Percentiles rank a stretch among this genome's conserved stretches.
Evolutionary conservation across 2,329 filamentous ascomycete species (phyloP).

Genomic region (Colletotrichum sp.): DNA sequence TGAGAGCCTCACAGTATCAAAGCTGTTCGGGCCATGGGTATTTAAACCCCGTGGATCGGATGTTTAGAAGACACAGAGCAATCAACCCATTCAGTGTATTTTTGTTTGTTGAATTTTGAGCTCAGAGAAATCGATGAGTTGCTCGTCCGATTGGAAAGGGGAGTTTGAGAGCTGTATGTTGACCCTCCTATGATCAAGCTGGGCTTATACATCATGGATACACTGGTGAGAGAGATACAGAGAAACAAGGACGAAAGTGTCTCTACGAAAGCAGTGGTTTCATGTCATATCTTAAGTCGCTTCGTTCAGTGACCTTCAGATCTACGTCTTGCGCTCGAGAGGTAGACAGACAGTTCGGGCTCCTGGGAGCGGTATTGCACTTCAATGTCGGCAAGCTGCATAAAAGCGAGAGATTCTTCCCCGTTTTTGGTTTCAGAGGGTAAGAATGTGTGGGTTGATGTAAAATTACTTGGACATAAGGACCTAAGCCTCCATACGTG

Average conservation of each 20-base stretch:
- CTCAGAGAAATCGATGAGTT: neutral
- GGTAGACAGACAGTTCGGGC: too few relatives aligned
- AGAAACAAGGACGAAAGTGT: too few relatives aligned
- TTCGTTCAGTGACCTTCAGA: too few relatives aligned
- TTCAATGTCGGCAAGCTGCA: accelerated
- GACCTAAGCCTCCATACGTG: too few relatives aligned
- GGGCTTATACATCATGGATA: neutral
- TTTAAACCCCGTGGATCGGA: neutral
- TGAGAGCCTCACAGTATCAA: neutral
- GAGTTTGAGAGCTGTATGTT: neutral
- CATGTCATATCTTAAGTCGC: too few relatives aligned
- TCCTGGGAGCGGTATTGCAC: accelerated
- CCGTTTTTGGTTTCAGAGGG: too few relatives aligned
- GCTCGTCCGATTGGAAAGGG: neutral
- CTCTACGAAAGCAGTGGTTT: too few relatives aligned
- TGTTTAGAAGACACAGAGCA: neutral
- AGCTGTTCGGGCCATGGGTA: neutral
- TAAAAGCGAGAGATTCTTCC: too few relatives aligned
- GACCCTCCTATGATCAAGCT: neutral
- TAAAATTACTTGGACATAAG: too few relatives aligned
- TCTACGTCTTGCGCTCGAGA: too few relatives aligned
- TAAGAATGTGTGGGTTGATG: accelerated
- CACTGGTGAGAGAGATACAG: neutral
- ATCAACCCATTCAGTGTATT: neutral
- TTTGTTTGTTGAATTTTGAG: neutral